Conservation (phyloP, 1,284 basidiomycete genomes). For the Macrocybe sp. region DNA sequence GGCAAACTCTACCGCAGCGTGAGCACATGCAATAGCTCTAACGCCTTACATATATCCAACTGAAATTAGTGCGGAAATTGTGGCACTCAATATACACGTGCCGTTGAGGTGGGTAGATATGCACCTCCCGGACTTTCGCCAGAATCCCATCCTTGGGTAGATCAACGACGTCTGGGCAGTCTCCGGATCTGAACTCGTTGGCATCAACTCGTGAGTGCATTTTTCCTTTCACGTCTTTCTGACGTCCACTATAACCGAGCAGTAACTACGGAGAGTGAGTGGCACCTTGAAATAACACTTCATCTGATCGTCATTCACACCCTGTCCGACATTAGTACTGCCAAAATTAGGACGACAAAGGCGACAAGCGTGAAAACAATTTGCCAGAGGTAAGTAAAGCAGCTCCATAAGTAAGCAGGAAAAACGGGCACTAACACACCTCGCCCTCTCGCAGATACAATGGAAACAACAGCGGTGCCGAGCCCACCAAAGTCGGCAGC, state of each 20-base stretch:
- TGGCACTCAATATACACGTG: constrained; percentile 13
- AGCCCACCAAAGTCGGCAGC: constrained; percentile 20
- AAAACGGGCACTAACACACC: neutral
- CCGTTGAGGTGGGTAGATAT: constrained; percentile 8
- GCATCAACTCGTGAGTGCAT: constrained; percentile 27
- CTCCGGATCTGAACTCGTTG: constrained; percentile 21
- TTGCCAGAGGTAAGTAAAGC: constrained; percentile 15
- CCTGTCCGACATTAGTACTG: constrained; percentile 13
- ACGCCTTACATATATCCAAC: neutral
- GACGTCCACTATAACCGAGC: no score
- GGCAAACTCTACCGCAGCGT: constrained; percentile 33
- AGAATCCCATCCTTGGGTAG: constrained; percentile 8
- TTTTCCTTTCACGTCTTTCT: neutral
- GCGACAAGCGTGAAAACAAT: constrained; percentile 18
- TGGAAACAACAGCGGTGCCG: constrained; percentile 23
- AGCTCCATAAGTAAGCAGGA: neutral
- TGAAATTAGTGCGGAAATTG: constrained; percentile 16
- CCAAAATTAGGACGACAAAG: constrained; percentile 21
- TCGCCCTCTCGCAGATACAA: constrained; percentile 9
- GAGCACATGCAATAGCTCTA: constrained; percentile 1
- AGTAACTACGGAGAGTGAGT: constrained; percentile 27
- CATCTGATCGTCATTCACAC: neutral
- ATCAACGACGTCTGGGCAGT: constrained; percentile 34
- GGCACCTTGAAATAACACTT: neutral
- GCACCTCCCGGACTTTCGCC: no score